Conservation (phyloP, 2,329 filamentous ascomycete genomes). For the Colletotrichum sp. region DNA sequence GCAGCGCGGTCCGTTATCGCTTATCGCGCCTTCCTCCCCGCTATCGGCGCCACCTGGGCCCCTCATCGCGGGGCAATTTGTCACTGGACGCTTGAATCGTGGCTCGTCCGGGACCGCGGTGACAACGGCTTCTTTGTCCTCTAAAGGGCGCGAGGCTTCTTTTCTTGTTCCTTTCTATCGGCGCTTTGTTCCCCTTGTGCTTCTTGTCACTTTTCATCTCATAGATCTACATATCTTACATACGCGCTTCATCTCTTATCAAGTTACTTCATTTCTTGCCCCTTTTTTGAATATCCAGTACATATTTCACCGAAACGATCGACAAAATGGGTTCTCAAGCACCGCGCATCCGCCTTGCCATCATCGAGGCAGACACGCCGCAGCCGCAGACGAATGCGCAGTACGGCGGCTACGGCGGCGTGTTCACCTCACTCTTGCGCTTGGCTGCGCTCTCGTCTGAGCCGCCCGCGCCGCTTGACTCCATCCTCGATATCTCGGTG, state of each 20-base stretch:
- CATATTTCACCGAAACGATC: not conserved
- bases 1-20: conserved; percentile 4
- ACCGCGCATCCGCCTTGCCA: conserved; percentile 75
- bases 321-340: conserved; percentile 23
- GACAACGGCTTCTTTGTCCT: not conserved
- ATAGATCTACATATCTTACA: not conserved
- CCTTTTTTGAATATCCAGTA: not conserved
- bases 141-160: not conserved
- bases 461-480: conserved; percentile 42
- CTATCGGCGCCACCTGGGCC: conserved; percentile 2
- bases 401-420: conserved; percentile 75
- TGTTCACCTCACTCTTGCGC: conserved; percentile 68
- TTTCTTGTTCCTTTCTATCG: not conserved
- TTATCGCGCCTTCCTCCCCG: not conserved
- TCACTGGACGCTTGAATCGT: not conserved
- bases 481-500: conserved; percentile 62
- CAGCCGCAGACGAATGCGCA: conserved; percentile 65
- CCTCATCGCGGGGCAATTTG: not conserved
- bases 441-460: conserved; percentile 54
- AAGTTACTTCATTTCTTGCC: not conserved
- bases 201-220: not conserved
- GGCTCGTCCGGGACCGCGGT: not conserved
- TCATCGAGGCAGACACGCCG: conserved; percentile 88
- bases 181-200: not conserved
- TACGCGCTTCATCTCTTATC: not conserved